Base-by-base conservation (phyloP, 305 asterid genomes). In the Fraxinus greggii region DNA sequence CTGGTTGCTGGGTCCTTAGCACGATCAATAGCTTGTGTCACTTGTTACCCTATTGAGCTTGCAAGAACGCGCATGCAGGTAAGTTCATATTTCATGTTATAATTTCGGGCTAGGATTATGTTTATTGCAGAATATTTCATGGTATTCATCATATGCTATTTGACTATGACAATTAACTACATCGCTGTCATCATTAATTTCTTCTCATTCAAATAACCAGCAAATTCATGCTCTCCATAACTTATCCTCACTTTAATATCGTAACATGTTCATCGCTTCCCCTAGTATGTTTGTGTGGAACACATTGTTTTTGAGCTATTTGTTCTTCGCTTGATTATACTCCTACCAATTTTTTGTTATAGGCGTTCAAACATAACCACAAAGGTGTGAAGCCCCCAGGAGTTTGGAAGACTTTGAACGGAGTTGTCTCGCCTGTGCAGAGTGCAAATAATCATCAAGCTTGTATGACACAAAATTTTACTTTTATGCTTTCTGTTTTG, bases 51-150 rank as follows among this genome's bases (percentile, higher is more conserved):
- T 24, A 82, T 95, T 76, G 99, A 95, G 79, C 97, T 95, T 84
- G 98, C 97, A 45, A 91, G 97, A 88, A 95, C 99, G 5, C 97
- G 98, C 56, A 93, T 95, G 98, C 99, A 93, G 98, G 99, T 95
- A 88, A 5, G 40, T 36, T n/a, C 59, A 31, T 13, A 63, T 32
- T 80, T 67, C 1, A 54, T n/a, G 9, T n/a, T n/a, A 54, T 6
- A 19, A n/a, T 54, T 19, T 54, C 23, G 10, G 26, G 54, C 72
- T 79, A 9, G 75, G 75, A 77, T 51, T 21, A 10, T 31, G 38
- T 40, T 28, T 85, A 75, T 59, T 31, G 32, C 42, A 8, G 26
- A 54, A 5, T 54, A 19, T 54, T n/a, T 54, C 10, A 5, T 19
- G 65, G 26, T n/a, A 54, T 54, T 54, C 65, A 54, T 54, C 65